A percentile compares a stretch with the other conserved stretches of the same genome.
These are phyloP conservation scores for Aspergillus alliaceus DNA, from an alignment of 2,329 filamentous ascomycete species.

Conservation along the genomic window DNA sequence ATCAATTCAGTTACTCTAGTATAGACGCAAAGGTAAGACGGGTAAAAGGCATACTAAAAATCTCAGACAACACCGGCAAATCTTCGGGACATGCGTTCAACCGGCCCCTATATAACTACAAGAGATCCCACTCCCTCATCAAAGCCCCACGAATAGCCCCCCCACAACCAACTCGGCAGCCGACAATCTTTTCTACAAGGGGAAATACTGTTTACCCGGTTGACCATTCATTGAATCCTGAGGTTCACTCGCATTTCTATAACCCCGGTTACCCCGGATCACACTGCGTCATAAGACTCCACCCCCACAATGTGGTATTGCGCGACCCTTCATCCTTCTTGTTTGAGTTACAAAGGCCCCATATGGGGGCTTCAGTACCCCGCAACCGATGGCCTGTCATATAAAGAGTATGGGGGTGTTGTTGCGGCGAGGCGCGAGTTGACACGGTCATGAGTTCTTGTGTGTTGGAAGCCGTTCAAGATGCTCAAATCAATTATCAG, in stretches of 20 bases:
- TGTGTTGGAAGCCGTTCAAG: background rate
- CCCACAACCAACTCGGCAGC: background rate
- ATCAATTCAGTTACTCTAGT: background rate
- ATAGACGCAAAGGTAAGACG: background rate
- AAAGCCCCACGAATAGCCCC: background rate
- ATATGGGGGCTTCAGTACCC: background rate
- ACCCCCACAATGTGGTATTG: background rate
- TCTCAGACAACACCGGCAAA: conserved; percentile 1
- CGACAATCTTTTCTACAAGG: conserved; percentile 3
- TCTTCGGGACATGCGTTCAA: conserved; percentile 2
- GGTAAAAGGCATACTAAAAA: background rate
- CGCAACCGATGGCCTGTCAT: background rate
- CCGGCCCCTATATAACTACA: background rate
- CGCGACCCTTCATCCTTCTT: background rate
- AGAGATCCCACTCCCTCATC: background rate
- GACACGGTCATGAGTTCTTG: background rate
- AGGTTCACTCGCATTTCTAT: background rate
- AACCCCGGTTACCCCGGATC: background rate
- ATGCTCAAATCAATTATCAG: background rate
- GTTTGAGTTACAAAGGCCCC: background rate
- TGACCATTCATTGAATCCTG: background rate
- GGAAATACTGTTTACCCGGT: background rate
- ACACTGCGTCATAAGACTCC: background rate
- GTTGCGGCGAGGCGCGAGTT: background rate
- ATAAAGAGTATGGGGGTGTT: background rate